These are phyloP conservation scores for Aquilaria malaccensis DNA, from an alignment of 345 rosid genomes.

Conservation along the genomic window DNA sequence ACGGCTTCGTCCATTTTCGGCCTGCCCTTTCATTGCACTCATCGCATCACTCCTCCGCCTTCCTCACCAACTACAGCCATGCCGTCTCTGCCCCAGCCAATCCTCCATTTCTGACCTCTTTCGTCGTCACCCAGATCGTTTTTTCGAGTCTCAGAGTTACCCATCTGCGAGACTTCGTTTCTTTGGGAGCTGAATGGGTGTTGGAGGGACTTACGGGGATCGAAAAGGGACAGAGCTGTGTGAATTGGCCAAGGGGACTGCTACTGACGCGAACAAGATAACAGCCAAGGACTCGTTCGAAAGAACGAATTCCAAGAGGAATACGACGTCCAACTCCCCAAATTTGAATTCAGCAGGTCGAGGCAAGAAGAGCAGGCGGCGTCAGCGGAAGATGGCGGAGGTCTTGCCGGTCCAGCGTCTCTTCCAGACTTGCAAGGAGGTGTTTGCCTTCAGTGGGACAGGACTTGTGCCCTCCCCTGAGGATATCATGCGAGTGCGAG, in stretches of 20 bases:
- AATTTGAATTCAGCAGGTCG: constrained; percentile 11
- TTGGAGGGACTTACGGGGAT: constrained; percentile 36
- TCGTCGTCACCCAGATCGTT: constrained; percentile 9
- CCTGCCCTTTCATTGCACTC: constrained; percentile 9
- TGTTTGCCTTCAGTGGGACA: constrained; percentile 38
- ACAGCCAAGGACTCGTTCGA: constrained; percentile 1
- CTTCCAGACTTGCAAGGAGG: constrained; percentile 66
- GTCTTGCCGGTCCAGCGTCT: constrained; percentile 54
- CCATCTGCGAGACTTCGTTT: constrained; percentile 11
- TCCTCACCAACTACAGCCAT: constrained; percentile 15
- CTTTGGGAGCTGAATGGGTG: constrained; percentile 46
- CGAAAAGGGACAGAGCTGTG: constrained; percentile 29
- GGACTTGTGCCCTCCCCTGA: constrained; percentile 60
- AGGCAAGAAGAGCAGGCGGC: constrained; percentile 34
- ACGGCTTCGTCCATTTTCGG: constrained; percentile 4
- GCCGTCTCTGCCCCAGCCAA: constrained; percentile 13
- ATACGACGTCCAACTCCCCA: constrained; percentile 1
- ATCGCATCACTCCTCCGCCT: background rate
- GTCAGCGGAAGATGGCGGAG: constrained; percentile 16
- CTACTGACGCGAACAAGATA: constrained; percentile 8
- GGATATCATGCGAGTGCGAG: constrained; percentile 46
- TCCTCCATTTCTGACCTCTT: background rate
- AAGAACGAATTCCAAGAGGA: constrained; percentile 9
- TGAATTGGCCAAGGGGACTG: constrained; percentile 29
- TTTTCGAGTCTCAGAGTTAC: constrained; percentile 1